phyloP scores from a whole-genome alignment of 441 rosid species.

The Arabidopsis lyrata region DNA sequence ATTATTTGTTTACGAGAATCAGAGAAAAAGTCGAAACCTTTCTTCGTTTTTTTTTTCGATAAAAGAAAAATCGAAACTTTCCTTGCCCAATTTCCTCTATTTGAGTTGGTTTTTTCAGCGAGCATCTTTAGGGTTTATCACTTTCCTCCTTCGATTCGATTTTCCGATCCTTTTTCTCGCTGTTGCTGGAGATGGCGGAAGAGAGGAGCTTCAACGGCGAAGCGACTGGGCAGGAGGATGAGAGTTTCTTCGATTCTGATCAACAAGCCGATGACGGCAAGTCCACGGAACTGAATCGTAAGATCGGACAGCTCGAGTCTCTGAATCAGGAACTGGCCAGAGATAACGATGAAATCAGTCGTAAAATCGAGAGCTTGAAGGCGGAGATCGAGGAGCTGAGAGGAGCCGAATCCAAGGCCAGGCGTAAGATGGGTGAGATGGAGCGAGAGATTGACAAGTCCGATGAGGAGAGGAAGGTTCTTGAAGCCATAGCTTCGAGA shows the following conservation, averaged over 20 bases:
- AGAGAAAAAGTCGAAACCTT: slow-evolving; percentile 20
- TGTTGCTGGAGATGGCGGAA: slow-evolving; percentile 56
- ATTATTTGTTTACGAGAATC: no score
- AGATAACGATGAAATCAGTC: slow-evolving; percentile 51
- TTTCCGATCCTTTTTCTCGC: background rate
- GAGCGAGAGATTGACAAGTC: slow-evolving; percentile 57
- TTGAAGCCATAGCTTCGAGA: slow-evolving; percentile 61
- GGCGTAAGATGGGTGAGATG: slow-evolving; percentile 52
- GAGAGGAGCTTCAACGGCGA: slow-evolving; percentile 51
- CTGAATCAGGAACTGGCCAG: slow-evolving; percentile 53
- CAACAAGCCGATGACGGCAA: slow-evolving; percentile 36
- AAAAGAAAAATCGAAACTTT: slow-evolving; percentile 23
- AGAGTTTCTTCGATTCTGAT: slow-evolving; percentile 53
- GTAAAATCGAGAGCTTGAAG: slow-evolving; percentile 44
- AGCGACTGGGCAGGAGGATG: slow-evolving; percentile 42
- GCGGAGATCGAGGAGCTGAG: slow-evolving; percentile 55
- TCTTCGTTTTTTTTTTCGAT: no score
- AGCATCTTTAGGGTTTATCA: slow-evolving; percentile 37
- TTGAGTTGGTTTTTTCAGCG: background rate
- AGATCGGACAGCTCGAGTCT: slow-evolving; percentile 59
- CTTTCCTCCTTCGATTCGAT: background rate
- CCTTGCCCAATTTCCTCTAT: background rate
- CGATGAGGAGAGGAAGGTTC: slow-evolving; percentile 55
- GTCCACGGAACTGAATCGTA: slow-evolving; percentile 48
- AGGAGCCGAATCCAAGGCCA: slow-evolving; percentile 48